Evolutionary conservation across 2,329 filamentous ascomycete genomes (phyloP), one percentile per base, ranked within the genome.

Genomic region (Amauroascus niger): DNA sequence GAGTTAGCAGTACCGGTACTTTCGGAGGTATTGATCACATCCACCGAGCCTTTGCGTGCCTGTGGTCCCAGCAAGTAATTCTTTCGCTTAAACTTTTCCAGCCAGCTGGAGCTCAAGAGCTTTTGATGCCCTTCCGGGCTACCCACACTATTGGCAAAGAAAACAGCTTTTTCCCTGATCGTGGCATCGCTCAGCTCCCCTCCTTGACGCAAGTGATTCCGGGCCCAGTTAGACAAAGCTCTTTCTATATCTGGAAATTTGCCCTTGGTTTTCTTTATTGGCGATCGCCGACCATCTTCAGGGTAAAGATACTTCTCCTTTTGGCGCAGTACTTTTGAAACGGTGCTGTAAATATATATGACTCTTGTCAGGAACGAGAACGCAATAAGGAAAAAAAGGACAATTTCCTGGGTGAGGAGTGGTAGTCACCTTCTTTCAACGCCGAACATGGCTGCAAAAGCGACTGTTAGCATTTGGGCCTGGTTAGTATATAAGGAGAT

Each of bases 21-120:
- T 62, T 87, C 84, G 0, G 82, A 79, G 52, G 90, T 86, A 65
- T 87, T 89, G 35, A 82, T 67, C 44, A 71, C 72, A 6, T 66
- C 66, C 28, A 65, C 56, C 6, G 79, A 80, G 28, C 71, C 69
- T 64, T 80, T 81, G 44, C 79, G 70, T 43, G 74, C 74, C 61
- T 76, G 77, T 9, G 76, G 71, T 35, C 77, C 75, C 60, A 75
- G 68, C 9, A 84, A 65, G 58, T 79, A 82, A 67, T 95, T 85
- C 72, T 91, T 95, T 66, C 88, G 82, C 74, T 96, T 95, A 76
- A 97, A 97, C 67, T 93, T 94, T 64, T 95, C 88, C 32, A 97
- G 77, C 90, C 91, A 96, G 60, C 77, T 83, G 28, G 81, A 75
- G 60, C 81, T 93, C 59, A 88, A 79, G 47, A 80, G 79, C 62